These are phyloP conservation scores for Ceratocystis cacaofunesta DNA, from an alignment of 2,329 filamentous ascomycete species.

Conservation along the genomic window DNA sequence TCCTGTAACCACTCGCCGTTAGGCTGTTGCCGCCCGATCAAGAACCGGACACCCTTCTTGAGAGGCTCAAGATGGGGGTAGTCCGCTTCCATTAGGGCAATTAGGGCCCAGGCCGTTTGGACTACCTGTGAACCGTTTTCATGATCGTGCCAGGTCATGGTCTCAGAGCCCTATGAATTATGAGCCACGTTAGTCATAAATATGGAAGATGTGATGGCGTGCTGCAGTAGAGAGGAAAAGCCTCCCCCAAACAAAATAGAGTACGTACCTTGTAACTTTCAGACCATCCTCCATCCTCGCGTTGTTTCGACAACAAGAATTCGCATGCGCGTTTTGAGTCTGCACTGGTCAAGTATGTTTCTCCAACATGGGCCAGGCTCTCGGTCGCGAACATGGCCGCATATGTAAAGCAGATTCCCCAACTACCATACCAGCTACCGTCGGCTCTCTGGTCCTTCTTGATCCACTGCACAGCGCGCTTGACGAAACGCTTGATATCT, in stretches of 20 bases:
- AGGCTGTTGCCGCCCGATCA: slow-evolving; percentile 69
- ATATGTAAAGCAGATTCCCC: slow-evolving; percentile 97
- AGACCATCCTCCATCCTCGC: slow-evolving; percentile 86
- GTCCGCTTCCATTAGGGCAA: slow-evolving; percentile 66
- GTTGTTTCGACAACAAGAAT: slow-evolving; percentile 73
- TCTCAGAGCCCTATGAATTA: slow-evolving; percentile 52
- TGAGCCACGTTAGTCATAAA: slow-evolving; percentile 3
- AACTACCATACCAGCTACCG: slow-evolving; percentile 94
- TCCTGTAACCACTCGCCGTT: slow-evolving; percentile 96
- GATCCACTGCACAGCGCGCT: slow-evolving; percentile 66
- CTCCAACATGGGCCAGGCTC: slow-evolving; percentile 64
- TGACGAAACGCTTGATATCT: slow-evolving; percentile 62
- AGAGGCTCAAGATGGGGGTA: slow-evolving; percentile 64
- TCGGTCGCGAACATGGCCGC: slow-evolving; percentile 93
- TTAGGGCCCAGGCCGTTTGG: slow-evolving; percentile 82
- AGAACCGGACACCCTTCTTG: slow-evolving; percentile 57
- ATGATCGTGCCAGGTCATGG: slow-evolving; percentile 60
- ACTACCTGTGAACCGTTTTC: slow-evolving; percentile 69
- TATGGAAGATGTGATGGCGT: no score
- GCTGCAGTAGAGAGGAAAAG: background rate
- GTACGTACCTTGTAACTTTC: slow-evolving; percentile 63
- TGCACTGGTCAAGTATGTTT: slow-evolving; percentile 61
- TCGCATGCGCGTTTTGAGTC: slow-evolving; percentile 62
- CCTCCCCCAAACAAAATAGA: background rate
- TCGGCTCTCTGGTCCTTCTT: slow-evolving; percentile 61